phyloP scores from a whole-genome alignment of 1,284 basidiomycete genomes.

The Ganoderma sinense region DNA sequence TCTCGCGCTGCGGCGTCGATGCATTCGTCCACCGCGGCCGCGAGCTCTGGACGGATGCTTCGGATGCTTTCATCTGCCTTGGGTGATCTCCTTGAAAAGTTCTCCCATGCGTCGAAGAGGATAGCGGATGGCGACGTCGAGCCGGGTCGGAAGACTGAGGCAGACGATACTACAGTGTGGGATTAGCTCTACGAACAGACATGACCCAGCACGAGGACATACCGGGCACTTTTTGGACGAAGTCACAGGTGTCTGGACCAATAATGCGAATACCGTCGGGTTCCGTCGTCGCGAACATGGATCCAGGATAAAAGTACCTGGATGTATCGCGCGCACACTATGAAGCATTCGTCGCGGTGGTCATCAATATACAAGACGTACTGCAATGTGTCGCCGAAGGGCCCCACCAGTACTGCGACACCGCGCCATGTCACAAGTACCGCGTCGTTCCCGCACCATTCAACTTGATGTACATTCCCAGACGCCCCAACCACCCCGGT shows the following conservation, averaged over 20 bases:
- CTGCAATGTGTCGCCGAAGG: constrained; percentile 89
- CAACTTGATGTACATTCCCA: constrained; percentile 72
- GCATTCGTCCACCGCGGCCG: constrained; percentile 90
- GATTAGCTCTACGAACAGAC: constrained; percentile 22
- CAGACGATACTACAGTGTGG: constrained; percentile 62
- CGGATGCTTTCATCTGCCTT: constrained; percentile 95
- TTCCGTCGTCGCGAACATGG: constrained; percentile 84
- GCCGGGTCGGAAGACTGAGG: constrained; percentile 90
- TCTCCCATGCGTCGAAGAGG: constrained; percentile 92
- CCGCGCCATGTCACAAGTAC: constrained; percentile 88
- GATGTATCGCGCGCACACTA: not conserved
- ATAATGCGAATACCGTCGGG: constrained; percentile 89
- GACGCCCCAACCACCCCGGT: constrained; percentile 55
- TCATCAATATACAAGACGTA: constrained; percentile 47
- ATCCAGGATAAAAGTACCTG: constrained; percentile 84
- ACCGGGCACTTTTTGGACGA: constrained; percentile 94
- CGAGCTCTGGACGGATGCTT: constrained; percentile 87
- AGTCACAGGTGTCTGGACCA: constrained; percentile 83
- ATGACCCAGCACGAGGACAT: constrained; percentile 28
- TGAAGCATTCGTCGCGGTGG: not conserved
- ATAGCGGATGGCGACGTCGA: constrained; percentile 93
- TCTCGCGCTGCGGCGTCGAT: constrained; percentile 94
- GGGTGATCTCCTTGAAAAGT: constrained; percentile 83
- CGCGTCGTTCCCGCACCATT: constrained; percentile 98
- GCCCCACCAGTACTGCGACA: constrained; percentile 88